These are phyloP conservation scores for Creolimax fragrantissima DNA, from an alignment of 78 protist genomes.

Conservation along the genomic window DNA sequence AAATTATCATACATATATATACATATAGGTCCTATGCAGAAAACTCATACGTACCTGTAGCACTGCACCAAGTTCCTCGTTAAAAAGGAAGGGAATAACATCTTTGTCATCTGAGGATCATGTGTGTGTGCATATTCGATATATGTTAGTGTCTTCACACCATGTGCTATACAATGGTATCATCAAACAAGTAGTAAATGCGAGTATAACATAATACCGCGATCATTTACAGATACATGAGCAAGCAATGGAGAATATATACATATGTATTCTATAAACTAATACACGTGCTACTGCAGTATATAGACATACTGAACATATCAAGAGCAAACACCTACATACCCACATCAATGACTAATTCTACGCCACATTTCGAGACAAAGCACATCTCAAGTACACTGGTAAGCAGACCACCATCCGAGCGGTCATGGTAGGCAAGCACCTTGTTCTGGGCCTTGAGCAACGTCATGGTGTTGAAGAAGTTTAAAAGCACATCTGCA, in stretches of 20 bases:
- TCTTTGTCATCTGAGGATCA: constrained; percentile 2
- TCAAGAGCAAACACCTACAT: too few species aligned
- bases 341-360: constrained; percentile 19
- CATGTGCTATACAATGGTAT: too few species aligned
- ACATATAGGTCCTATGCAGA: not conserved
- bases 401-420: constrained; percentile 82
- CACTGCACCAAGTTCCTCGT: constrained; percentile 74
- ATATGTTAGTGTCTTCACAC: too few species aligned
- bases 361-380: constrained; percentile 60
- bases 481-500: not conserved
- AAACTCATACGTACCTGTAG: not conserved
- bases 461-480: constrained; percentile 29
- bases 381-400: constrained; percentile 82
- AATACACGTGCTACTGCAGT: too few species aligned
- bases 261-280: too few species aligned
- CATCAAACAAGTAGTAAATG: too few species aligned
- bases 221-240: too few species aligned
- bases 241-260: too few species aligned
- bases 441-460: constrained; percentile 17
- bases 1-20: not conserved
- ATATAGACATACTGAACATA: too few species aligned
- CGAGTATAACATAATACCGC: too few species aligned
- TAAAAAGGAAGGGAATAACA: constrained; percentile 38
- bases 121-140: too few species aligned
- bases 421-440: constrained; percentile 78